These are phyloP conservation scores for Musa itinerans DNA, from an alignment of 176 grass and related monocot species.

Conservation along the genomic window DNA sequence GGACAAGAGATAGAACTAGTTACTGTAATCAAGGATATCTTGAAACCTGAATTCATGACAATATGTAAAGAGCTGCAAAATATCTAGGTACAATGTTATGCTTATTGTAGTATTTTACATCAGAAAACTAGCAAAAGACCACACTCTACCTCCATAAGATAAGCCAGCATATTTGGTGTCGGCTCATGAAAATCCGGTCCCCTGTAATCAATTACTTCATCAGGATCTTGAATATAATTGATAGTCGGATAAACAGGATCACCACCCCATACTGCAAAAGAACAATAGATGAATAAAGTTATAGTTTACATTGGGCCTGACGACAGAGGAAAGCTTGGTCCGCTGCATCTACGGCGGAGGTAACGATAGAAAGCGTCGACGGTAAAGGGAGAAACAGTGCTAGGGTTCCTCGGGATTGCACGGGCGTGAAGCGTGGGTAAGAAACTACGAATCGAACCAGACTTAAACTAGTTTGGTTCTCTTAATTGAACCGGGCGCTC, in stretches of 20 bases:
- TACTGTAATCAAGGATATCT: not conserved
- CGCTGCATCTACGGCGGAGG: too few species aligned
- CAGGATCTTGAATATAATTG: conserved; percentile 87
- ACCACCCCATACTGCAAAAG: conserved; percentile 77
- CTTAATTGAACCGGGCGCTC: too few species aligned
- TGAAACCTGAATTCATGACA: not conserved
- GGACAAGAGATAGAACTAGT: not conserved
- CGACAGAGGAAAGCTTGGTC: too few species aligned
- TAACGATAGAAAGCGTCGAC: too few species aligned
- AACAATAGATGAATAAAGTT: conserved; percentile 2
- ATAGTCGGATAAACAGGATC: conserved; percentile 98
- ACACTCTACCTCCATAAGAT: conserved; percentile 62
- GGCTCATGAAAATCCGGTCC: conserved; percentile 85
- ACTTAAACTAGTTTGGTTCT: too few species aligned
- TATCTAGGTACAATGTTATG: not conserved
- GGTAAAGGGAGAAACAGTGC: too few species aligned
- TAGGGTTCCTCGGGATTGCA: too few species aligned
- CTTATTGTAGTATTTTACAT: not conserved
- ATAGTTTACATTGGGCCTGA: not conserved
- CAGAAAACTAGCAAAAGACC: not conserved
- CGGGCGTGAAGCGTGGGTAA: too few species aligned
- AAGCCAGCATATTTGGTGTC: conserved; percentile 66
- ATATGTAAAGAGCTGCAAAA: not conserved
- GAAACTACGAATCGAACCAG: too few species aligned
- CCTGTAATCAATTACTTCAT: conserved; percentile 69